phyloP scores from a whole-genome alignment of 2,329 filamentous ascomycete species.

The Chrysoporthe puriensis region DNA sequence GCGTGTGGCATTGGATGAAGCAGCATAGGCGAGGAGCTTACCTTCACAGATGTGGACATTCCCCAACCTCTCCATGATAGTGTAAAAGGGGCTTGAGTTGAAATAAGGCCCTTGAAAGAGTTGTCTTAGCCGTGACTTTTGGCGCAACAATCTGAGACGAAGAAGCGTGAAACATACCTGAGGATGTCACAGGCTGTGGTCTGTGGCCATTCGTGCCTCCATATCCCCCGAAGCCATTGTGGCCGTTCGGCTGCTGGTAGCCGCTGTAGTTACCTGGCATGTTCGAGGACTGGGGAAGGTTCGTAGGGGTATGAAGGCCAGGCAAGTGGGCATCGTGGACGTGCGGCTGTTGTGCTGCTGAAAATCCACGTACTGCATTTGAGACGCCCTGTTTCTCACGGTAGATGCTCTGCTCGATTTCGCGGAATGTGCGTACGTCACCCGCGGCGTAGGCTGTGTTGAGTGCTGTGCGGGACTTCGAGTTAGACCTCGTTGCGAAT shows the following conservation, averaged over 20 bases:
- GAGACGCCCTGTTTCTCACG: conserved; percentile 21
- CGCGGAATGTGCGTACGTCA: conserved; percentile 16
- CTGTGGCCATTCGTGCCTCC: conserved; percentile 22
- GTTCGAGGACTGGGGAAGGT: conserved; percentile 20
- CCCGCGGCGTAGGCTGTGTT: conserved; percentile 19
- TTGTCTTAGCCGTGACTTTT: conserved; percentile 15
- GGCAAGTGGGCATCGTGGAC: conserved; percentile 13
- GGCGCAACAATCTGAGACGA: conserved; percentile 1
- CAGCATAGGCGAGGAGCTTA: conserved; percentile 46
- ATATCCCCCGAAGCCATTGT: conserved; percentile 11
- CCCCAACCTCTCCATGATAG: conserved; percentile 67
- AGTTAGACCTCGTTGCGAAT: conserved; percentile 19
- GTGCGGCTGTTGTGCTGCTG: not conserved
- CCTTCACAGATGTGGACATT: conserved; percentile 71
- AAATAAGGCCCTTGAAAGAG: conserved; percentile 39
- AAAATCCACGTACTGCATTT: conserved; percentile 1
- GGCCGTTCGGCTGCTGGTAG: conserved; percentile 19
- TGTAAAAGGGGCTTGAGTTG: conserved; percentile 86
- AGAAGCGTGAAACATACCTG: conserved; percentile 20
- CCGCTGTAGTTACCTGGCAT: conserved; percentile 17
- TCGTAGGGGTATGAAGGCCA: conserved; percentile 14
- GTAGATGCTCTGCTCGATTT: conserved; percentile 23
- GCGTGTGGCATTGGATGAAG: conserved; percentile 4
- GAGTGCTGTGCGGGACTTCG: conserved; percentile 22
- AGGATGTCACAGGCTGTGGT: conserved; percentile 19